phyloP scores from a whole-genome alignment of 1,284 basidiomycete genomes.

The Puccinia coronata region DNA sequence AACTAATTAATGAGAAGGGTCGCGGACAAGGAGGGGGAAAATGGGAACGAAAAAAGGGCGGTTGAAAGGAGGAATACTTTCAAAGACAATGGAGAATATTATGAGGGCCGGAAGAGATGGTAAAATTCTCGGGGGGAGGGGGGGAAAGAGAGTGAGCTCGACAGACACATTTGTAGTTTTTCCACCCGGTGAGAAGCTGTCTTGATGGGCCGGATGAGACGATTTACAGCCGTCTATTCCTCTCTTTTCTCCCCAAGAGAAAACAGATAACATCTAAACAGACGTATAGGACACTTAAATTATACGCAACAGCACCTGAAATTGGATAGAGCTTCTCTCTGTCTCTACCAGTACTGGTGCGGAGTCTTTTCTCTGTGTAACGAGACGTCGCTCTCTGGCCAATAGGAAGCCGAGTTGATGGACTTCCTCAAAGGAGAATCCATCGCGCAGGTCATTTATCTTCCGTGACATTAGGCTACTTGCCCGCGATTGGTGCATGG shows the following conservation, averaged over 20 bases:
- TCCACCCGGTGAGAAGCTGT: not conserved
- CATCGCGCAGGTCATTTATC: too few relatives aligned
- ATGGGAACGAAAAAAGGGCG: not conserved
- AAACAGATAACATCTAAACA: slow-evolving; percentile 10
- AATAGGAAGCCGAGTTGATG: too few relatives aligned
- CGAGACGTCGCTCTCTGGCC: too few relatives aligned
- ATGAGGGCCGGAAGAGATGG: not conserved
- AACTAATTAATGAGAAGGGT: not conserved
- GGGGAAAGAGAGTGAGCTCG: not conserved
- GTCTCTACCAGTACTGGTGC: not conserved
- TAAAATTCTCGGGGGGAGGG: not conserved
- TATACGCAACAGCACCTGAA: too few relatives aligned
- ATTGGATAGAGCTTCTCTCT: not conserved
- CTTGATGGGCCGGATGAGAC: not conserved
- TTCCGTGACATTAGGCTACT: too few relatives aligned
- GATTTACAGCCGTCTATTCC: not conserved
- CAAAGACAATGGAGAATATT: not conserved
- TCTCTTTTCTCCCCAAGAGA: not conserved
- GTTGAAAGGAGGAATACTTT: not conserved
- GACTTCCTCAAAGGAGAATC: too few relatives aligned
- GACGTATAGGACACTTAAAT: not conserved
- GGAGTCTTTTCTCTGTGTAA: too few relatives aligned
- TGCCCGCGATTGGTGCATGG: too few relatives aligned
- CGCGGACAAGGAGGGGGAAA: not conserved
- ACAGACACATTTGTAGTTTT: not conserved